Conservation (phyloP, 129 eudicot genomes). For the Artemisia tridentata region DNA sequence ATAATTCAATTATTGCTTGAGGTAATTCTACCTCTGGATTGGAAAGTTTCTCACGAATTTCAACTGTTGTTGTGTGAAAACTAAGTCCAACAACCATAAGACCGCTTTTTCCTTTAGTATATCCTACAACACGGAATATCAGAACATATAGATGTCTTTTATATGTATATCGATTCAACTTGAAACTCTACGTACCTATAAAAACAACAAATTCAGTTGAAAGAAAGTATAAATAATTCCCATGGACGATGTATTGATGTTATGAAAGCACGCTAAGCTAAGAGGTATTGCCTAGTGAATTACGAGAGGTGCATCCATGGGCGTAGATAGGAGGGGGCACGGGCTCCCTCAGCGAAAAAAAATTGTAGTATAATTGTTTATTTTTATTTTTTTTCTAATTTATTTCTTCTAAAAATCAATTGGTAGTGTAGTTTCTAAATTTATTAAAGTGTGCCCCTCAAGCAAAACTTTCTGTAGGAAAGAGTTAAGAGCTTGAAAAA, state of each 20-base stretch:
- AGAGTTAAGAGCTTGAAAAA: too few species aligned
- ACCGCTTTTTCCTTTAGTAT: constrained; percentile 81
- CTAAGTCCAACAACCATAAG: constrained; percentile 72
- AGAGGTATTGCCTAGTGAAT: not conserved
- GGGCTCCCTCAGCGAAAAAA: too few species aligned
- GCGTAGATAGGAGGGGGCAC: too few species aligned
- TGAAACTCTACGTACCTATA: not conserved
- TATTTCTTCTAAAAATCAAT: too few species aligned
- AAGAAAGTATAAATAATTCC: too few species aligned
- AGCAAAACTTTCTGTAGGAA: too few species aligned
- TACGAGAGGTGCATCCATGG: not conserved
- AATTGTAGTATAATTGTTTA: too few species aligned
- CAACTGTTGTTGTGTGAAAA: constrained; percentile 79
- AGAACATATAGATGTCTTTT: constrained; percentile 17
- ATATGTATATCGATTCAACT: not conserved
- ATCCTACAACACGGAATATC: constrained; percentile 41
- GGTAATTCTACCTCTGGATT: constrained; percentile 78
- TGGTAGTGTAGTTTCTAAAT: too few species aligned
- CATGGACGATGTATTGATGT: too few species aligned
- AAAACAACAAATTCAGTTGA: too few species aligned
- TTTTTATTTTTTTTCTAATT: too few species aligned
- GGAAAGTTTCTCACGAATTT: constrained; percentile 88
- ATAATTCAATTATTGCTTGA: constrained; percentile 67
- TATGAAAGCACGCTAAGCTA: not conserved
- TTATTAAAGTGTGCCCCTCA: too few species aligned